Evolutionary conservation across 805 yeast species (phyloP), one percentile per base, ranked within the genome.

Genomic region (Kuraishia borneana): DNA sequence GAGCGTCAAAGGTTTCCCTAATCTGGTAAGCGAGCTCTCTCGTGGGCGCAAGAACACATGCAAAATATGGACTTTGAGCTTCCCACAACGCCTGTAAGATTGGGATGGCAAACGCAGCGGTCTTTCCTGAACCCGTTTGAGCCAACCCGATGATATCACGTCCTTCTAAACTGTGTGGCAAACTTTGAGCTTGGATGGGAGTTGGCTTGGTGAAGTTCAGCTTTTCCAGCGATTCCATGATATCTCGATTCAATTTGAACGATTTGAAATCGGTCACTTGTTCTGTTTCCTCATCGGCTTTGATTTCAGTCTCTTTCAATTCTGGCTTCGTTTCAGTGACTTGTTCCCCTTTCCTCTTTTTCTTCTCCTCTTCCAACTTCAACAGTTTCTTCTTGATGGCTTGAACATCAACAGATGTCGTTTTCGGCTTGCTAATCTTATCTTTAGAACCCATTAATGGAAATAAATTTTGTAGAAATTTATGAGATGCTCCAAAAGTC

Each of bases 21-120:
- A 92, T 92, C 51, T 82, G 94, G 52, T 76, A 79, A 0, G 92
- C 94, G 49, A 82, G 61, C 59, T 82, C 94, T 64, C 94, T 70
- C 1, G 94, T 82, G 36, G 94, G 94, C 0, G 89, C 83, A 43
- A 92, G 56, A 1, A 92, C 92, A 44, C 92, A 75, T 3, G 94
- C 95, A 56, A 75, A 92, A 47, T 83, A 82, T 3, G 96, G 88
- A 2, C 80, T 67, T 48, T 89, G 95, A 19, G 79, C 87, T 36
- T 84, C 76, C 85, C 95, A 88, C 32, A 92, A 64, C 1, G 84
- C 77, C 54, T 92, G 96, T 21, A 92, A 65, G 30, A 92, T 84
- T 1, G 98, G 98, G 34, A 92, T 75, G 6, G 97, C 96, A 65
- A 92, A 92, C 0, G 98, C 98, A 0, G 97, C 98, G 0, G 98